Base-by-base conservation (phyloP, 192 early-diverging fungal genomes). In the Chytriomyces sp. region DNA sequence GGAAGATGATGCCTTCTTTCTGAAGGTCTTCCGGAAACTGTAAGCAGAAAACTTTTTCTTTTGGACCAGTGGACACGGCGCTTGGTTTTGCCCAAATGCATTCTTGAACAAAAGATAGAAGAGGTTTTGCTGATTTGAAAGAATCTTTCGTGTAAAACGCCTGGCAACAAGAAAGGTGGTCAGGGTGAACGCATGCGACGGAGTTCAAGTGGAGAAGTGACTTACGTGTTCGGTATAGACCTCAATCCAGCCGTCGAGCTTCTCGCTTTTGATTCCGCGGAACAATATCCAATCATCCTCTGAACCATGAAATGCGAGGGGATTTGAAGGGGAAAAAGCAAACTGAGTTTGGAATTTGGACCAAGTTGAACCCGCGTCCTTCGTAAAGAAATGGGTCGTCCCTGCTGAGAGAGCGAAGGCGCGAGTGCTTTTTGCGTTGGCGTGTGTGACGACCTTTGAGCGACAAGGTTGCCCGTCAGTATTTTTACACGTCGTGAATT, bases 71-170 rank as follows among this genome's bases (percentile, higher is more conserved):
- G 71, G 87, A 77, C 77, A 93, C 91, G 60, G 86, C 79, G 23
- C 78, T 69, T 9, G 88, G 91, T 13, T 83, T 77, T 23, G 89
- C 89, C 93, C 93, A 96, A 49, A 90, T 77, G 75, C 95, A 96
- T 72, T 90, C 89, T 43, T 86, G 72, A 5, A 88, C 88, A 43
- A 91, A 85, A 8, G 76, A 63, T 44, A 89, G 85, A 50, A 95
- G 80, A 61, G 86, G 81, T 7, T 85, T 84, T 26, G 82, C 75
- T 4, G 88, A 75, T 1, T 78, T 83, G 82, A 97, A 96, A 28
- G 86, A 89, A 72, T 95, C 90, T 28, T 80, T 75, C 2, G 93
- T 84, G 49, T 80, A 79, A 49, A 45, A 83, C 0, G 80, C 61
- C 79, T 82, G 60, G 11, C 24, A 13, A 50, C 9, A 47, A 62